Evolutionary conservation across 805 yeast genomes (phyloP), one percentile per base, ranked within the genome.

Genomic region (Metschnikowia chrysomelidarum): DNA sequence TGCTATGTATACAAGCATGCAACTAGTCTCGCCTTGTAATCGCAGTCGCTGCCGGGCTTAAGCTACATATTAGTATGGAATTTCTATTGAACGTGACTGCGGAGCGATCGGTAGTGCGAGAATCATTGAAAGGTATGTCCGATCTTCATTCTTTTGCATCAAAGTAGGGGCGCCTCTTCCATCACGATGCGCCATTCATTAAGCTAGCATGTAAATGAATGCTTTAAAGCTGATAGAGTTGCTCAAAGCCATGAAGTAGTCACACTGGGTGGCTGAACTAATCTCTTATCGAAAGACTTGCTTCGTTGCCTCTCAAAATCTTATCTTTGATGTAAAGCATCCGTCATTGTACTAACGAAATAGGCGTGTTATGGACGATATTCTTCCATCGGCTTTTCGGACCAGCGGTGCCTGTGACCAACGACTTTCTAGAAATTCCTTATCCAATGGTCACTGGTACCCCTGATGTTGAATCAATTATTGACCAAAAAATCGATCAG

Each of bases 331-430:
- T 11, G 4, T 8, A 7, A 10, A 7, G 5, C 11, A 24, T 13
- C 8, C 8, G 12, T 4, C 14, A 9, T 11, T 10, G 5, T 38
- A 44, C 47, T 46, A 44, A 48, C 48, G 13, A 4, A 13, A 5
- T 38, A 67, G 86, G 83, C 1, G 58, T 82, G 18, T 54, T 85
- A 36, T 78, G 85, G 65, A 64, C 85, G 2, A 76, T 84, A 13
- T 74, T 84, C 53, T 84, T 84, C 55, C 75, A 78, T 36, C 61
- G 94, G 27, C 60, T 82, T 18, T 77, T 85, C 51, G 91, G 89
- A 0, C 70, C 80, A 1, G 64, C 82, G 12, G 56, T 60, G 1
- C 87, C 89, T 2, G 56, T 62, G 11, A 69, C 75, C 4, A 58
- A 62, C n/a, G 80, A 78, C 43, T 76, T 78, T 33, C 56, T 75